phyloP scores from a whole-genome alignment of 208 protist genomes.

The Wallacemonas sp. region DNA sequence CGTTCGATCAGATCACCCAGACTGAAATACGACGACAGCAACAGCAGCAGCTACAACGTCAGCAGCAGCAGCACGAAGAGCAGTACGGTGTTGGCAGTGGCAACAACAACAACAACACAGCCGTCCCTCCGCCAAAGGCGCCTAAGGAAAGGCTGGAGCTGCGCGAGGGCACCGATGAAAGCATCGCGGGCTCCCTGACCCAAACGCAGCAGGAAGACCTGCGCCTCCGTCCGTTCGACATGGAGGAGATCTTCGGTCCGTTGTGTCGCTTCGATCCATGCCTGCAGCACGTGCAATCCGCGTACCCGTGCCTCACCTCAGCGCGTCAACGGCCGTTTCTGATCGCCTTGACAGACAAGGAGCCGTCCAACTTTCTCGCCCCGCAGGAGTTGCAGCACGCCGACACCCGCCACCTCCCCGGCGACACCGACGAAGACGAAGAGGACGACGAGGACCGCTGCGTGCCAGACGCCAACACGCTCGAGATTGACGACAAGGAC shows the following conservation, averaged over 20 bases:
- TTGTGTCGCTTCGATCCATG: constrained; percentile 1
- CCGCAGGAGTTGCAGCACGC: neutral
- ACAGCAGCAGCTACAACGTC: no score
- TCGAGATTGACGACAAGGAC: neutral
- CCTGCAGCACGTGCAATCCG: constrained; percentile 1
- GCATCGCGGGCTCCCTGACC: neutral
- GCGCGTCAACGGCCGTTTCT: neutral
- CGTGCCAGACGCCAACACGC: no score
- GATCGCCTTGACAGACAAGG: neutral
- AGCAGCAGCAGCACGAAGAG: no score
- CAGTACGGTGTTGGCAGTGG: no score
- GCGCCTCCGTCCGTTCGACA: neutral
- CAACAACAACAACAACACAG: no score
- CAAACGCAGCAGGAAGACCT: neutral
- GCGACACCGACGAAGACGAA: neutral
- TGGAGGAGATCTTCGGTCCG: constrained; percentile 8
- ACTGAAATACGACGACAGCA: no score
- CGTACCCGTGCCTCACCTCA: constrained; percentile 2
- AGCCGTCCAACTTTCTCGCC: neutral
- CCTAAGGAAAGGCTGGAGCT: no score
- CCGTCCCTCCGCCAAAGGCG: no score
- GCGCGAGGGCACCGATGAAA: neutral
- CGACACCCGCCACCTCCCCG: no score
- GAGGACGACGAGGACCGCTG: neutral
- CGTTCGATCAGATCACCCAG: no score